Percentiles rank a stretch among this genome's conserved stretches.
Conservation (phyloP, 2,329 filamentous ascomycete genomes). For the Diplodia intermedia region DNA sequence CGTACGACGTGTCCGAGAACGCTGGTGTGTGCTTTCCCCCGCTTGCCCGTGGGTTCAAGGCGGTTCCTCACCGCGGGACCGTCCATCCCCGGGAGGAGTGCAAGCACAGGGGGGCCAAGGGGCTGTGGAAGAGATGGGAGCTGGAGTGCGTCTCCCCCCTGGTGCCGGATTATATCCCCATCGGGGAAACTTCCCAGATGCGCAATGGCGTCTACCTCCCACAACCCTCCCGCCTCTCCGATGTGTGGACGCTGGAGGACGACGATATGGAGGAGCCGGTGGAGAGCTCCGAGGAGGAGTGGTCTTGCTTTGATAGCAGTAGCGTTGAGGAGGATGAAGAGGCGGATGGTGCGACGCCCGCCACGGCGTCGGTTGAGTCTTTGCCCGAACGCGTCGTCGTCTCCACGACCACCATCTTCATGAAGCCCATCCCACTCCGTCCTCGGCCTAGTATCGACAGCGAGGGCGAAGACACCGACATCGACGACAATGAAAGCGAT, state of each 20-base stretch:
- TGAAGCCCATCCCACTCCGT: not conserved
- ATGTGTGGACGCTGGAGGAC: not conserved
- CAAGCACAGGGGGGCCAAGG: not conserved
- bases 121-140: not conserved
- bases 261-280: not conserved
- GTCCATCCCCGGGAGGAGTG: not conserved
- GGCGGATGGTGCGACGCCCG: not conserved
- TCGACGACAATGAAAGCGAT: not conserved
- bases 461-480: not conserved
- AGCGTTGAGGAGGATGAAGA: not conserved
- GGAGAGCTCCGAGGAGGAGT: conserved; percentile 6
- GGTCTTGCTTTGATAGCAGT: not conserved
- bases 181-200: not conserved
- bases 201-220: not conserved
- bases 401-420: not conserved
- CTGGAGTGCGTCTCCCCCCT: not conserved
- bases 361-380: not conserved
- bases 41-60: conserved; percentile 1
- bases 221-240: not conserved
- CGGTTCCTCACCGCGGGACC: not conserved
- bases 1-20: not conserved
- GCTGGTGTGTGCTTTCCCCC: not conserved
- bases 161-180: not conserved
- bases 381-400: not conserved
- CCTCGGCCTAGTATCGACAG: not conserved